phyloP scores from a whole-genome alignment of 805 yeast genomes.

The Yarrowia porcina region DNA sequence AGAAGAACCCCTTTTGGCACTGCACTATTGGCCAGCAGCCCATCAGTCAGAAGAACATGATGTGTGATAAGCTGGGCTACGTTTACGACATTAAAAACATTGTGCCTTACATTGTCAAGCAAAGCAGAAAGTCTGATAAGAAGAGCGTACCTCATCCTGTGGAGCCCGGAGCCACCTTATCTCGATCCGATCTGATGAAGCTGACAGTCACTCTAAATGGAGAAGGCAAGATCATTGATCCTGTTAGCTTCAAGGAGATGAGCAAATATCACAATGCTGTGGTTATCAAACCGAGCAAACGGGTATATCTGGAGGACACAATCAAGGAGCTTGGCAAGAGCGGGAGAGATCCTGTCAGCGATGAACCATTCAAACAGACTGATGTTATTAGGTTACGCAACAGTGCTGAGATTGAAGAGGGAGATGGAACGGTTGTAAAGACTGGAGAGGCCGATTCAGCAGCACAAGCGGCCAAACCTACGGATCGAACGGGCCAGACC shows the following conservation, averaged over 20 bases:
- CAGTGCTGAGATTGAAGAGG: neutral
- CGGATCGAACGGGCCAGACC: neutral
- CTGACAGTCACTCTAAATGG: conserved; percentile 33
- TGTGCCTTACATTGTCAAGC: conserved; percentile 34
- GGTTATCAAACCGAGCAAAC: conserved; percentile 35
- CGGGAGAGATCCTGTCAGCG: conserved; percentile 37
- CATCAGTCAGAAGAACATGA: conserved; percentile 33
- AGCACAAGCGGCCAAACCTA: neutral
- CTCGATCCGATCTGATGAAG: conserved; percentile 31
- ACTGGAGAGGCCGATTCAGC: conserved; percentile 30
- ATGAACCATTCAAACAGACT: conserved; percentile 33
- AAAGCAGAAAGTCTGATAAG: conserved; percentile 28
- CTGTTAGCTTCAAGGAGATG: conserved; percentile 38
- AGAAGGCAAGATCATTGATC: conserved; percentile 36
- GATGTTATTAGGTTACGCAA: conserved; percentile 32
- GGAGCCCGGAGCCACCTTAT: conserved; percentile 31
- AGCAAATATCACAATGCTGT: conserved; percentile 34
- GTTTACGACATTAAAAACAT: conserved; percentile 38
- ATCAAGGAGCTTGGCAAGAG: conserved; percentile 34
- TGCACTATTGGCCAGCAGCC: conserved; percentile 38
- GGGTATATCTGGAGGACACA: conserved; percentile 37
- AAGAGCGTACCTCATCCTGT: conserved; percentile 17
- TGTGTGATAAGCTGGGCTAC: conserved; percentile 36
- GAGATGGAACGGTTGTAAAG: neutral
- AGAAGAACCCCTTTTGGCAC: conserved; percentile 35